Evolutionary conservation across 2,329 filamentous ascomycete genomes (phyloP), one percentile per base, ranked within the genome.

Genomic region (Emmonsiellopsis sp.): DNA sequence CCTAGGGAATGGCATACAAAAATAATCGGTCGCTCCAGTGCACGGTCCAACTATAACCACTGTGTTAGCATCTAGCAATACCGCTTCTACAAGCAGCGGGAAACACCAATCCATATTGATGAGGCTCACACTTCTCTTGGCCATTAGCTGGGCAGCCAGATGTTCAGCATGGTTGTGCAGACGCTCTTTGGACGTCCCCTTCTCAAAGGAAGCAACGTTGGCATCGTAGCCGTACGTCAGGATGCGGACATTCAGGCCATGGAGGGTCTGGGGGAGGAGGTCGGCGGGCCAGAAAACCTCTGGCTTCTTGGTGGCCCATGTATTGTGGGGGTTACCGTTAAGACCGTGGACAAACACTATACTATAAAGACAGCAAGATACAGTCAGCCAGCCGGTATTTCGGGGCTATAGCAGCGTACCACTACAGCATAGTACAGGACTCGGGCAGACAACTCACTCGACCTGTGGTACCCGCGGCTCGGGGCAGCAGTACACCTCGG

Each of bases 151-250:
- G 5, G 77, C 78, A 6, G 86, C 76, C 34, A 89, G 72, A 9
- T 80, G 85, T 69, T 88, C 84, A 0, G 85, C 85, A 68, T 88
- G 85, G 62, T 86, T 80, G 56, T 83, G 79, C 60, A 88, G 81
- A 60, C 84, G 84, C 58, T 85, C 79, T 61, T 81, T 85, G 2
- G 81, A 79, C 14, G 74, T 78, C 52, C 78, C 76, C 58, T 74
- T 71, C 2, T 69, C 73, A 57, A 78, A 79, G 0, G 75, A 67
- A 39, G 71, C 68, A 1, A 79, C 75, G 55, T 87, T 83, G 27
- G 85, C 84, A 64, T 89, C 87, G 65, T 88, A 89, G 27, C 86
- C 86, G 63, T 88, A 88, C 0, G 85, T 83, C 52, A 88, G 68
- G 17, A 89, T 73, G 50, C 87, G 82, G 51, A 83, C 83, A 27